Evolutionary conservation across 805 yeast genomes (phyloP), one percentile per base, ranked within the genome.

Genomic region (Ogataea trehaloabstinens): DNA sequence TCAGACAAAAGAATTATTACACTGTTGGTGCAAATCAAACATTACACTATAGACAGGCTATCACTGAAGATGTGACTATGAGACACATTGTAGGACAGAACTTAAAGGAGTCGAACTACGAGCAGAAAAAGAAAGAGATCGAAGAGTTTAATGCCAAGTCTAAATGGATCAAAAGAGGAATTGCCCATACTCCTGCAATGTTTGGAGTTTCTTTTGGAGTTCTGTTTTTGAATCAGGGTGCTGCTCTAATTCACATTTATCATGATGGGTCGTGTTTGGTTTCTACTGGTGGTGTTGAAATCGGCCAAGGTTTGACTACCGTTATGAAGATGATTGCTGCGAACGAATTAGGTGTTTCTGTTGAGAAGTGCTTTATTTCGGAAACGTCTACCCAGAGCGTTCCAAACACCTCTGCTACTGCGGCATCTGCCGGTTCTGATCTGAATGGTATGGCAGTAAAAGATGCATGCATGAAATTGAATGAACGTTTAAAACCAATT

Each of bases 241-340:
- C 73, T 31, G 76, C 76, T 2, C 52, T 71, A 24, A 63, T 71
- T 7, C 71, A 71, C 40, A 68, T 71, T 21, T 71, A 71, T 42
- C 53, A 51, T 28, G 76, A 71, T 48, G 76, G 76, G 2, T 67
- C 74, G n/a, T 61, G 71, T 8, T 49, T 71, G 12, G 53, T 71
- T 12, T 56, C 74, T 12, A 73, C 70, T 33, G 76, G 76, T 34
- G 76, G 76, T 38, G 71, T 71, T 10, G 76, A 71, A 40, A 71
- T 71, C 61, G 76, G 76, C 13, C 76, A 71, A 49, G 76, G 76
- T 15, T 49, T 71, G 28, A 63, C 67, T 36, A 71, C 76, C 8
- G 71, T 71, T 46, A 71, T 71, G 76, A 61, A 64, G 6, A 71
- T 69, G 74, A 54, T 71, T 27, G 68, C 69, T 15, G 75, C 76